Evolutionary conservation across 495 filamentous ascomycete genomes (phyloP), one percentile per base, ranked within the genome.

Genomic region (Daldinia decipiens): DNA sequence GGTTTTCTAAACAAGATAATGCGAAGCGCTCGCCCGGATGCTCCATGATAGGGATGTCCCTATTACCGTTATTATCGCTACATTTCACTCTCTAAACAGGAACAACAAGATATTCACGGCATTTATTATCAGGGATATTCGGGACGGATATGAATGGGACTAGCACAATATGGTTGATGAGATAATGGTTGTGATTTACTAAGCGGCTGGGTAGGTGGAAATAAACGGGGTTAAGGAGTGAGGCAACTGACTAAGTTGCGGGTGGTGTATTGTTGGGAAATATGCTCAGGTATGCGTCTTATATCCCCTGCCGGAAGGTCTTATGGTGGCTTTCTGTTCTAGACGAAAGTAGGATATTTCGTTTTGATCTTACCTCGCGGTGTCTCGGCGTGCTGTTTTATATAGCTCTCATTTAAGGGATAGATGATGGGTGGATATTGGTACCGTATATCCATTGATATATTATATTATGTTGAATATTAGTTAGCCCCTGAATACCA

Each of bases 1-100:
- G 34, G 65, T 7, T 32, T 73, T 21, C 32, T 73, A 7, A 56
- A 57, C 45, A 73, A 73, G 39, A 54, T 73, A 15, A 70, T 73
- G 71, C 56, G 67, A 38, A 73, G 54, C 53, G 53, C 62, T 13
- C 71, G 71, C 31, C 62, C 58, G 54, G 67, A 73, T 45, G 13
- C 71, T 29, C 61, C 66, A 19, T 56, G 58, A 43, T 73, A 67
- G 27, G 27, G 24, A 5, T 31, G 4, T 31, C 21, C 31, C 24
- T 27, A 32, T 27, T 19, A 34, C 24, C 6, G n/a, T 26, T 61
- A 24, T 15, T 39, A 57, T 52, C n/a, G 31, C 29, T 55, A 39
- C 29, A 58, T 52, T 52, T 59, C 26, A 19, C 19, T 27, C 29
- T 31, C 24, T 9, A 13, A 39, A 31, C 19, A 15, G 19, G 17